Evolutionary conservation across 495 filamentous ascomycete genomes (phyloP).

Genomic region (Apiosordaria backusii): DNA sequence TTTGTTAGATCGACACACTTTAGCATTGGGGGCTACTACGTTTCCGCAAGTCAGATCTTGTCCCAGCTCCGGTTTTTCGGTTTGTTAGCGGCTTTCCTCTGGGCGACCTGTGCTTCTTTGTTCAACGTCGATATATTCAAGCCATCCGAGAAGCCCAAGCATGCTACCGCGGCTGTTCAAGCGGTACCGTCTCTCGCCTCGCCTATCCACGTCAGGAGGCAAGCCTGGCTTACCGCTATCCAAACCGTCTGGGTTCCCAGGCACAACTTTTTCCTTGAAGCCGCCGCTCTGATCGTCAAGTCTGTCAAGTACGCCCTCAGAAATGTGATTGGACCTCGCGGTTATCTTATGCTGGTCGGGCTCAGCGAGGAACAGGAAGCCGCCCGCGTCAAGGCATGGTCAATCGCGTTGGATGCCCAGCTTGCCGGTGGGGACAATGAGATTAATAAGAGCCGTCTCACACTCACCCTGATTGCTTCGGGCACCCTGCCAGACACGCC

Average conservation of each 20-base stretch:
- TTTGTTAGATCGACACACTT: constrained; percentile 40
- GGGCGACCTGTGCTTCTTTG: constrained; percentile 63
- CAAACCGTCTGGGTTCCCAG: constrained; percentile 93
- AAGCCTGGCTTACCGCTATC: constrained; percentile 92
- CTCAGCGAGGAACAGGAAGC: constrained; percentile 81
- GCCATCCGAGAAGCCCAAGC: constrained; percentile 39
- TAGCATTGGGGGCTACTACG: constrained; percentile 46
- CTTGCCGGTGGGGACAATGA: constrained; percentile 90
- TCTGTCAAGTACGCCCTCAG: constrained; percentile 76
- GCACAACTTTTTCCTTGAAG: constrained; percentile 79
- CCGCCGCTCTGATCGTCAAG: constrained; percentile 74
- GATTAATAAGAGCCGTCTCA: constrained; percentile 80
- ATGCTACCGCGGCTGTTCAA: constrained; percentile 36
- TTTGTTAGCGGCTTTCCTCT: constrained; percentile 62
- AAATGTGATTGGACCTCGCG: constrained; percentile 68
- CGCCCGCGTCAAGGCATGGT: constrained; percentile 87
- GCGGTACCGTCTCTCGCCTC: constrained; percentile 70
- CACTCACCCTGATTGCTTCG: constrained; percentile 83
- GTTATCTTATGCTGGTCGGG: constrained; percentile 74
- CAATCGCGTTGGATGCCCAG: constrained; percentile 91
- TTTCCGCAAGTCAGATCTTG: constrained; percentile 39
- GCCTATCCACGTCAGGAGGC: constrained; percentile 77
- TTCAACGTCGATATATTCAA: constrained; percentile 50
- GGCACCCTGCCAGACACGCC: constrained; percentile 84
- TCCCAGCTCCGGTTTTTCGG: constrained; percentile 57